Evolutionary conservation across 2,329 filamentous ascomycete genomes (phyloP).

Genomic region (Hymenoscyphus albidus): DNA sequence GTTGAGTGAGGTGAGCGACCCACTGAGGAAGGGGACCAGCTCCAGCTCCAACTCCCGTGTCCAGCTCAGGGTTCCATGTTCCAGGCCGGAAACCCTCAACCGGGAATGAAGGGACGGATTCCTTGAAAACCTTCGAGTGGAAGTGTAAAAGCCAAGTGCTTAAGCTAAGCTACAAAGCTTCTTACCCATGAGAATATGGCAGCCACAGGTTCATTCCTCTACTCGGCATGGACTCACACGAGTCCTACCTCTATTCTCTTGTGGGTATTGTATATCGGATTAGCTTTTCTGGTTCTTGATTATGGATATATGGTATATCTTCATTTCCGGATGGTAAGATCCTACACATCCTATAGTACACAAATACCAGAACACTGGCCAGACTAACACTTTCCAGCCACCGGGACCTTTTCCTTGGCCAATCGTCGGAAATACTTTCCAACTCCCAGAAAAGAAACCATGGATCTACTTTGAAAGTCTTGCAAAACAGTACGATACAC

Average conservation of each 20-base stretch:
- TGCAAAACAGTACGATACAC: conserved; percentile 20
- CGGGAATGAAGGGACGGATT: background rate
- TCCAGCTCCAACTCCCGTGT: too few species aligned
- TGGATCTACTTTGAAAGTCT: conserved; percentile 26
- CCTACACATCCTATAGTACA: too few species aligned
- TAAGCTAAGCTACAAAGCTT: background rate
- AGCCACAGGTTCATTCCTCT: background rate
- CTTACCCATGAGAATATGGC: background rate
- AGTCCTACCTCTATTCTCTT: background rate
- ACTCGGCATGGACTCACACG: background rate
- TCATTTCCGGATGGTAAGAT: conserved; percentile 3
- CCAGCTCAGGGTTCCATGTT: too few species aligned
- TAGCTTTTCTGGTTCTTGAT: background rate
- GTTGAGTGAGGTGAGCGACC: too few species aligned
- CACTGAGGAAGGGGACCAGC: background rate
- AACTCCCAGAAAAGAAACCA: conserved; percentile 21
- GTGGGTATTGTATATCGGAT: background rate
- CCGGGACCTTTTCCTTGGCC: conserved; percentile 24
- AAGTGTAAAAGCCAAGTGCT: background rate
- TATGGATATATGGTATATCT: conserved; percentile 2
- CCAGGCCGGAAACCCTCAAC: background rate
- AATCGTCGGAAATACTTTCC: conserved; percentile 23
- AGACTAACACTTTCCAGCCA: conserved; percentile 14
- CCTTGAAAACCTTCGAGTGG: background rate
- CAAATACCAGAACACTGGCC: background rate